A percentile compares a stretch with the other conserved stretches of the same genome.
phyloP scores from a whole-genome alignment of 495 filamentous ascomycete genomes.

The Daldinia loculata region DNA sequence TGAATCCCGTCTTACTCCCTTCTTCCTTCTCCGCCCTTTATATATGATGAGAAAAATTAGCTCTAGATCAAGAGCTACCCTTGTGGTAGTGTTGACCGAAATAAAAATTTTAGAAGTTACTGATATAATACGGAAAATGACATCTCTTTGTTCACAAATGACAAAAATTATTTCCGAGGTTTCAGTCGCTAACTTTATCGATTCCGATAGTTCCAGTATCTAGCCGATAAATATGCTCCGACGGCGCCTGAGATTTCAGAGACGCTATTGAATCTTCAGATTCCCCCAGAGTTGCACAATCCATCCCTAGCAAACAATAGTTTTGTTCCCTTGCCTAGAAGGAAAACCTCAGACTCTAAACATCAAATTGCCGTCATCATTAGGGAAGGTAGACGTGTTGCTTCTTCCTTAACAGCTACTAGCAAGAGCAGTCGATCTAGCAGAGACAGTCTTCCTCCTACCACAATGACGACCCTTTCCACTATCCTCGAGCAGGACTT shows the following conservation, averaged over 20 bases:
- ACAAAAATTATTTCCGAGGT: conserved; percentile 16
- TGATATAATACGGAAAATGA: conserved; percentile 37
- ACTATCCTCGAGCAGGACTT: conserved; percentile 72
- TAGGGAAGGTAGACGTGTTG: conserved; percentile 62
- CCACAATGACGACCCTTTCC: conserved; percentile 58
- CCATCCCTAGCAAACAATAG: conserved; percentile 53
- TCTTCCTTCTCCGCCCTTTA: conserved; percentile 31
- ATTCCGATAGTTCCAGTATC: conserved; percentile 57
- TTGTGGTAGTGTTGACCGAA: conserved; percentile 61
- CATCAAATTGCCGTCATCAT: conserved; percentile 64
- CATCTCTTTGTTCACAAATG: conserved; percentile 28
- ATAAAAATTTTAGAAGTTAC: conserved; percentile 49
- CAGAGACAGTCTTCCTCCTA: conserved; percentile 53
- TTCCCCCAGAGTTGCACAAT: conserved; percentile 60
- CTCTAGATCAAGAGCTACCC: conserved; percentile 76
- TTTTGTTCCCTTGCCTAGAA: conserved; percentile 61
- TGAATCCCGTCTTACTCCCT: conserved; percentile 1
- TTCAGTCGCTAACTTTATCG: conserved; percentile 24
- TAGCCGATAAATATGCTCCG: conserved; percentile 67
- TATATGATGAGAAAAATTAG: conserved; percentile 71
- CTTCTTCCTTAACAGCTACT: conserved; percentile 50
- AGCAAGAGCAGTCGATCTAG: conserved; percentile 51
- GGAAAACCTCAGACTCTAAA: conserved; percentile 53
- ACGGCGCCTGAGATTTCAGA: conserved; percentile 61
- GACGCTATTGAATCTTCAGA: conserved; percentile 63